phyloP scores from a whole-genome alignment of 495 filamentous ascomycete species.

The Xanthoparmelia taractica region DNA sequence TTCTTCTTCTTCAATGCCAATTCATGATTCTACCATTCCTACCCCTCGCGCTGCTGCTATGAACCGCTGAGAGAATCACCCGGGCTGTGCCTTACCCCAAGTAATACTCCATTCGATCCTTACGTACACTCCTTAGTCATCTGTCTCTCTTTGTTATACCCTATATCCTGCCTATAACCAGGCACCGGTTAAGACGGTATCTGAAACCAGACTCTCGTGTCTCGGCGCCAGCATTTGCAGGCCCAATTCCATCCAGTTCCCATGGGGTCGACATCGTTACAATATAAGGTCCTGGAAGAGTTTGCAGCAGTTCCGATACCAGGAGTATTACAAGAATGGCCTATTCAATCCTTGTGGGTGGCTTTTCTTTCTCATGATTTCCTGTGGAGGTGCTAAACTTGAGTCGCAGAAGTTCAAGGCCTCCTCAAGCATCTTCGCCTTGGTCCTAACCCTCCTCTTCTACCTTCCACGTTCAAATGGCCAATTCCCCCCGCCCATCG shows the following conservation, averaged over 20 bases:
- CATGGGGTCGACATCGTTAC: constrained; percentile 6
- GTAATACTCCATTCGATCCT: background rate
- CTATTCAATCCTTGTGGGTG: background rate
- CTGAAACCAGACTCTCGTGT: background rate
- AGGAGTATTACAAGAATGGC: background rate
- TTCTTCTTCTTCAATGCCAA: background rate
- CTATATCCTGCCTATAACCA: background rate
- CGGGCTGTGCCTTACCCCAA: constrained; percentile 1
- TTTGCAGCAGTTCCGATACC: background rate
- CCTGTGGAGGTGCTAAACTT: background rate
- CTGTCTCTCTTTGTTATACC: no score
- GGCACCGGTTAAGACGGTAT: background rate
- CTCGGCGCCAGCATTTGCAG: constrained; percentile 11
- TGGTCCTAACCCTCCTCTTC: constrained; percentile 9
- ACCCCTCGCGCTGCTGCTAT: background rate
- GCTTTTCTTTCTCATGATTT: background rate
- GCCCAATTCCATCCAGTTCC: constrained; percentile 8
- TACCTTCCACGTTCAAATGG: background rate
- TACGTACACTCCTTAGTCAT: constrained; percentile 5
- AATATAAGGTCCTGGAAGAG: background rate
- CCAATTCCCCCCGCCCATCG: constrained; percentile 20
- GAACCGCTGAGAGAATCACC: background rate
- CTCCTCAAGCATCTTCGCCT: constrained; percentile 1
- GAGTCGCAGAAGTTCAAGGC: background rate
- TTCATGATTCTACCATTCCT: background rate